Base-by-base conservation (phyloP, 2,329 filamentous ascomycete genomes). In the Fusarium irregulare region DNA sequence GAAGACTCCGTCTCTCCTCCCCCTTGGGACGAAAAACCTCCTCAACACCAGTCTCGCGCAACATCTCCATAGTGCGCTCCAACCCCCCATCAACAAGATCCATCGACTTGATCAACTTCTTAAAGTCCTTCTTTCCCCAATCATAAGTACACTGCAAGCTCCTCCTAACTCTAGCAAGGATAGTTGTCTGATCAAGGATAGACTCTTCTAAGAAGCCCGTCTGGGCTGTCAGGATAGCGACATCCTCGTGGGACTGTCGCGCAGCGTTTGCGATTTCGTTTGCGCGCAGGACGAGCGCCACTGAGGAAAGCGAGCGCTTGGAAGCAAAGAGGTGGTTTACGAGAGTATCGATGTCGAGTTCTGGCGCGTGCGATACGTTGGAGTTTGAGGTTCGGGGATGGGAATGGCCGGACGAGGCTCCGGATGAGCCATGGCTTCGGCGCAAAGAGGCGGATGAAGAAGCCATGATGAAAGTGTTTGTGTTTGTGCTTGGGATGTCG, bases 271-370 rank as follows among this genome's bases (percentile, higher is more conserved):
- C 92, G 59, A 98, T 90, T 76, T 97, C 92, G 77, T 96, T 94
- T 70, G 94, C 94, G 64, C 93, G 92, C 77, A 93, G 91, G 54
- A 98, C 93, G 64, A 92, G 90, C 44, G 86, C 89, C 78, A 97
- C 94, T 13, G 93, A 93, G 18, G 92, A 92, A 7, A 98, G 87
- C 2, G 94, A 94, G 46, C 93, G 89, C 78, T 98, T 98, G 11
- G 95, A 92, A 30, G 92, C 91, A 42, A 98, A 89, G 37, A 98
- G 91, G 80, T 97, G 90, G 56, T 89, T 88, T 59, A 98, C 92
- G 45, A 98, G 89, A 25, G 89, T 89, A 73, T 97, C 93, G 76
- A 97, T 87, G 64, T 45, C 58, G 34, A 37, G 34, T 37, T 37
- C 34, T n/a, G 18, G 60, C 21, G 71, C 73, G 13, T 62, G 60